These are phyloP conservation scores for Neopestalotiopsis sp. DNA, from an alignment of 2,329 filamentous ascomycete species.

Conservation along the genomic window DNA sequence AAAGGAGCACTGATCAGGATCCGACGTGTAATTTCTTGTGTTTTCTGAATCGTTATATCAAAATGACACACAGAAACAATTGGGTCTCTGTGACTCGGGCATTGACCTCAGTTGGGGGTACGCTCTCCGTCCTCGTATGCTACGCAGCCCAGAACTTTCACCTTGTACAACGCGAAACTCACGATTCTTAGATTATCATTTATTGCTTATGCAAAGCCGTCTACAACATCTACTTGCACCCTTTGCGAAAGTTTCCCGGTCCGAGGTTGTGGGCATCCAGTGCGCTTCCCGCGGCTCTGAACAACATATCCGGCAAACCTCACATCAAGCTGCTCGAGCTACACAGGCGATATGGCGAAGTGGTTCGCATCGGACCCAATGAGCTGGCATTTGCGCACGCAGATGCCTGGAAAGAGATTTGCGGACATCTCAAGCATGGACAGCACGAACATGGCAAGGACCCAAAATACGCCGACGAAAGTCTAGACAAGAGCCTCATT, in stretches of 20 bases:
- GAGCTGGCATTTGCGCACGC: conserved; percentile 14
- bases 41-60: no score
- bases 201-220: conserved; percentile 4
- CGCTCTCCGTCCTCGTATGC: no score
- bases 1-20: no score
- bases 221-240: conserved; percentile 19
- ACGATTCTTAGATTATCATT: no score
- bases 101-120: no score
- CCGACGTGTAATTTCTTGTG: no score
- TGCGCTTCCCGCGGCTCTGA: conserved; percentile 1
- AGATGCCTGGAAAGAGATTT: conserved; percentile 14
- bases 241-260: conserved; percentile 16
- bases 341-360: conserved; percentile 17
- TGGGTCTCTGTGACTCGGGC: no score
- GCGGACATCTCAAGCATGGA: conserved; percentile 14
- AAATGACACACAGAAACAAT: no score
- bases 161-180: no score
- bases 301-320: background rate
- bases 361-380: conserved; percentile 19
- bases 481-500: conserved; percentile 1
- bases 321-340: background rate
- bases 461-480: background rate
- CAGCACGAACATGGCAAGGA: conserved; percentile 11
- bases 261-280: conserved; percentile 14
- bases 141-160: no score